Conservation (phyloP, 192 early-diverging fungal genomes). For the Allomyces macrogynus region DNA sequence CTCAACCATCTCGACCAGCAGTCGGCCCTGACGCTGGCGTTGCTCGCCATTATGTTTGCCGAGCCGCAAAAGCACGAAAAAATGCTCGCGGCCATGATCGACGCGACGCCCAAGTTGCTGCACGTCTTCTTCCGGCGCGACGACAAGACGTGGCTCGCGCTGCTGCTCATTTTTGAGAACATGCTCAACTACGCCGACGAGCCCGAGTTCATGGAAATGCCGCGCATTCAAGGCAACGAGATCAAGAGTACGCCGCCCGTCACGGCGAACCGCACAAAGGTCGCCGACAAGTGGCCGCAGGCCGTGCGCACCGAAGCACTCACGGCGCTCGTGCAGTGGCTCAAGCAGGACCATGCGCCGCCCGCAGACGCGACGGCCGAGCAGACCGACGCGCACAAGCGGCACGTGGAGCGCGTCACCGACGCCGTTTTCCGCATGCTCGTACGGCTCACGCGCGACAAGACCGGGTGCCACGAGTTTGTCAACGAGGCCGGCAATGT, state of each 20-base stretch:
- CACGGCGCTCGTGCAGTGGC: background rate
- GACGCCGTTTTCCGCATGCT: constrained; percentile 58
- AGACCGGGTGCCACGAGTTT: constrained; percentile 40
- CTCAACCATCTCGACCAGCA: background rate
- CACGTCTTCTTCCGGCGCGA: background rate
- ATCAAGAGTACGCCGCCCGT: background rate
- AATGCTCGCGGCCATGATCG: background rate
- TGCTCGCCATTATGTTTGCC: background rate
- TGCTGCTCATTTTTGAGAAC: background rate
- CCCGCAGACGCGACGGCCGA: constrained; percentile 2
- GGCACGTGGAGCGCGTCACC: constrained; percentile 1
- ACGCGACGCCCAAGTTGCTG: background rate
- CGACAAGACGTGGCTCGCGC: background rate
- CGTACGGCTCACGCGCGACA: constrained; percentile 58
- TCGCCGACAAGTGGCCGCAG: background rate
- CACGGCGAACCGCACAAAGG: background rate
- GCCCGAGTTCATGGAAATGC: background rate
- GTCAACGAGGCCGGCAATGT: constrained; percentile 43
- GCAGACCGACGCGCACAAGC: background rate
- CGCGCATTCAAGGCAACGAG: background rate
- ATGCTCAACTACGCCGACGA: background rate
- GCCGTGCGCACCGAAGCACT: background rate
- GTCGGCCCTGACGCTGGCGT: background rate
- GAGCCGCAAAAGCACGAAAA: background rate
- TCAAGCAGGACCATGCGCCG: background rate